Base-by-base conservation (phyloP, 2,329 filamentous ascomycete genomes). In the Magnaporthiopsis rhizophila region DNA sequence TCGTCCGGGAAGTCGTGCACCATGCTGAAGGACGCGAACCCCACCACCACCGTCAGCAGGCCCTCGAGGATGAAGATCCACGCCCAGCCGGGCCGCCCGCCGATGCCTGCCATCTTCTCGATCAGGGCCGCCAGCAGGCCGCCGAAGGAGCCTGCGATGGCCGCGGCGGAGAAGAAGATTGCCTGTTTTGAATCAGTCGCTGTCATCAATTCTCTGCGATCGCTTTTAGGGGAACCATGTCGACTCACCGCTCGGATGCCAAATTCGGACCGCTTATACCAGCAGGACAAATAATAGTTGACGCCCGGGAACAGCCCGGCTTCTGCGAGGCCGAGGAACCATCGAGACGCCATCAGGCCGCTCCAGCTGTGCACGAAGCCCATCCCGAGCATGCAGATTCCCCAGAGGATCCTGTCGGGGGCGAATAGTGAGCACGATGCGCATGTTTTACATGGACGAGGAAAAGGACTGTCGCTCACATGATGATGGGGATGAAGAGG, bases 401-500 rank as follows among this genome's bases (percentile, higher is more conserved):
- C 90, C 90, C 89, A 89, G 1, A 81, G 68, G 38, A 87, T 72
- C 77, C 84, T 86, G 57, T 53, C 5, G n/a, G n/a, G n/a, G n/a
- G n/a, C n/a, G n/a, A n/a, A n/a, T n/a, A n/a, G n/a, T n/a, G n/a
- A n/a, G n/a, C n/a, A n/a, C n/a, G n/a, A n/a, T n/a, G n/a, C n/a
- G n/a, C n/a, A n/a, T n/a, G n/a, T n/a, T n/a, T n/a, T n/a, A n/a
- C n/a, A n/a, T n/a, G n/a, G 38, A 21, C 38, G 61, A 59, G 28
- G 28, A 45, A 61, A n/a, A 34, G 18, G 30, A 15, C 57, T n/a
- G 6, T 1, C 4, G 83, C 80, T 69, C 84, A 81, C 89, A 97
- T 96, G 71, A 96, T 96, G 38, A 83, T 78, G 2, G 92, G 89
- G 64, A 96, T 86, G 72, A 96, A 97, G 63, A 93, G 77, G 56